These are phyloP conservation scores for Pseudocercospora cruenta DNA, from an alignment of 2,329 filamentous ascomycete species.

Conservation along the genomic window DNA sequence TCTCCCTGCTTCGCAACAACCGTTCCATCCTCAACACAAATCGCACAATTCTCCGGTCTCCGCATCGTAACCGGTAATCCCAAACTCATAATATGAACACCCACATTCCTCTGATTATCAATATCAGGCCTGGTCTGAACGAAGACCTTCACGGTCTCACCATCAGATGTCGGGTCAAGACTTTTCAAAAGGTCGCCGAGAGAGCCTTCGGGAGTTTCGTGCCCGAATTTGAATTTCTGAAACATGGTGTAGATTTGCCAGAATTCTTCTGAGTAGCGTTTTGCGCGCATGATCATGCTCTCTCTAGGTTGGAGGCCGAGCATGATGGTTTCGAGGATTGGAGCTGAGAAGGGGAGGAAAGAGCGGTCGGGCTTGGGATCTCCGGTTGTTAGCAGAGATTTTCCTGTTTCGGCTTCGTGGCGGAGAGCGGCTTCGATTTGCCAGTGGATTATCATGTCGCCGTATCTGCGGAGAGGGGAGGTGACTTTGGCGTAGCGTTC, in stretches of 20 bases:
- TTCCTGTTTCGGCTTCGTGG: constrained; percentile 54
- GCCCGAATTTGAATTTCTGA: constrained; percentile 60
- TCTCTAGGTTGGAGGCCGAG: constrained; percentile 49
- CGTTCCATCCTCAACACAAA: constrained; percentile 1
- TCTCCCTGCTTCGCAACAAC: constrained; percentile 44
- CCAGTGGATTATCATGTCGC: constrained; percentile 65
- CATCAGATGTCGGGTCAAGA: background rate
- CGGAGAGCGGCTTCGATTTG: constrained; percentile 66
- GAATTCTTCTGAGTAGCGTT: constrained; percentile 43
- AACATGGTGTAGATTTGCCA: constrained; percentile 61
- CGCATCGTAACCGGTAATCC: constrained; percentile 26
- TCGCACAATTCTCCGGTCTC: constrained; percentile 15
- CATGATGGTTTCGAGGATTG: constrained; percentile 55
- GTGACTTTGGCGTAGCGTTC: constrained; percentile 61
- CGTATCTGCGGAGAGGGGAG: constrained; percentile 63
- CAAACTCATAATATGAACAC: constrained; percentile 27
- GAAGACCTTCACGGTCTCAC: constrained; percentile 18
- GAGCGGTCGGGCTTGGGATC: constrained; percentile 27
- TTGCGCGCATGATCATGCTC: constrained; percentile 46
- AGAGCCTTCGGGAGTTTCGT: constrained; percentile 35
- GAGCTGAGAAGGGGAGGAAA: constrained; percentile 55
- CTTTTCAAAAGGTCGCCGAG: background rate
- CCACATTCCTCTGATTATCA: background rate
- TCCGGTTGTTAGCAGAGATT: constrained; percentile 43
- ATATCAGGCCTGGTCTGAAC: constrained; percentile 3